Percentiles rank a stretch among this genome's conserved stretches.
Conservation (phyloP, 108 stramenopile genomes). For the Bacterosira constricta region DNA sequence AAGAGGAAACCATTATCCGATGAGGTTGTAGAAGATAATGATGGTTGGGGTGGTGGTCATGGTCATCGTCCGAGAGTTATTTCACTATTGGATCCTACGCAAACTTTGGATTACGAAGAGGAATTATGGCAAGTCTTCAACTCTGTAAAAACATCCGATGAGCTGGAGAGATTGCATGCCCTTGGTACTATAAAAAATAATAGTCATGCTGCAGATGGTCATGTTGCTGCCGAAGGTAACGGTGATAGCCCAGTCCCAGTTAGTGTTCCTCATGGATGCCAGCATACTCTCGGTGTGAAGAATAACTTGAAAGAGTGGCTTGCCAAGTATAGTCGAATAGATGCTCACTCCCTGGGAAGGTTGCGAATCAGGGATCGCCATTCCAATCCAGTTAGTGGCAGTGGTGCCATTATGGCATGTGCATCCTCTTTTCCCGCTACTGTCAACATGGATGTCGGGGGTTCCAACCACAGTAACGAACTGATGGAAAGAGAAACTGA, state of each 20-base stretch:
- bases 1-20: neutral
- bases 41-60: neutral
- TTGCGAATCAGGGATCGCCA: constrained; percentile 73
- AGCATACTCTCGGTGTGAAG: constrained; percentile 49
- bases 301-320: constrained; percentile 38
- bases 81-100: constrained; percentile 46
- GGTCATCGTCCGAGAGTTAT: constrained; percentile 32
- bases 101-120: constrained; percentile 62
- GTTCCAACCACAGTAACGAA: neutral
- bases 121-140: constrained; percentile 80
- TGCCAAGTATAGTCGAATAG: constrained; percentile 39
- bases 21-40: neutral
- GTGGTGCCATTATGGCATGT: neutral
- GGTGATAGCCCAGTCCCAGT: neutral
- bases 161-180: constrained; percentile 49
- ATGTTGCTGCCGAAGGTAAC: neutral
- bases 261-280: constrained; percentile 34
- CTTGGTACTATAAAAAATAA: neutral
- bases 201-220: neutral
- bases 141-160: constrained; percentile 51
- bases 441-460: neutral
- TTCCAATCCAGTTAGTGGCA: constrained; percentile 40
- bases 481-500: neutral
- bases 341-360: constrained; percentile 60
- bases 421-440: neutral